Evolutionary conservation across 768 basidiomycete genomes (phyloP).

Genomic region (Boletus coccyginus): DNA sequence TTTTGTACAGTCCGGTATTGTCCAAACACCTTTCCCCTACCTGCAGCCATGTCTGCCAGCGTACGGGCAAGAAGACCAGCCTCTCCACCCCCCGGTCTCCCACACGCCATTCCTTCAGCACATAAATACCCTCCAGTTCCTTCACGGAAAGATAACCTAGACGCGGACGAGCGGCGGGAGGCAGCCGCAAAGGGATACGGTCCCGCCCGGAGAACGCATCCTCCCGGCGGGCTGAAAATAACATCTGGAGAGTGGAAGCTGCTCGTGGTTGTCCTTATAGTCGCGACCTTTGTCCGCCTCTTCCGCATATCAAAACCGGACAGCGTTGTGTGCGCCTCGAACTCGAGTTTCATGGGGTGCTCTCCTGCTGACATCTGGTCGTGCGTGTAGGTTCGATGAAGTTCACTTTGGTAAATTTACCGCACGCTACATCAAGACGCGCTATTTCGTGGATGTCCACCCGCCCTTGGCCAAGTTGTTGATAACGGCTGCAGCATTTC

Average conservation of each 20-base stretch:
- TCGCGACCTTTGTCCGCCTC: slow-evolving; percentile 80
- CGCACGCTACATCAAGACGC: slow-evolving; percentile 86
- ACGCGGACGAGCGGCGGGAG: slow-evolving; percentile 69
- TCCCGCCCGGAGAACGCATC: slow-evolving; percentile 45
- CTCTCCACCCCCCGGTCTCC: slow-evolving; percentile 56
- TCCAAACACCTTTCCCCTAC: slow-evolving; percentile 6
- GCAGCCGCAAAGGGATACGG: slow-evolving; percentile 65
- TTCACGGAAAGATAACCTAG: slow-evolving; percentile 59
- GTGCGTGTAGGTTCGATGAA: slow-evolving; percentile 79
- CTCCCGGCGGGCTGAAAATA: slow-evolving; percentile 62
- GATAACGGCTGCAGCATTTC: slow-evolving; percentile 85
- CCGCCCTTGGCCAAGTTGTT: slow-evolving; percentile 95
- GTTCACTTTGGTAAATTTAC: slow-evolving; percentile 99
- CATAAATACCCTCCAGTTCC: slow-evolving; percentile 59
- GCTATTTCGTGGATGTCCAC: slow-evolving; percentile 94
- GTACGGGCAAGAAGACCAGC: slow-evolving; percentile 69
- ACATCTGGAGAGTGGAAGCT: slow-evolving; percentile 76
- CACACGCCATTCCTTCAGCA: slow-evolving; percentile 31
- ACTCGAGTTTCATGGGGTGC: not conserved
- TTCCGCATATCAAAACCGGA: slow-evolving; percentile 83
- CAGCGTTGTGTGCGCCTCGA: slow-evolving; percentile 81
- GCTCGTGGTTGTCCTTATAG: slow-evolving; percentile 57
- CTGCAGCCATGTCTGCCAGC: slow-evolving; percentile 37
- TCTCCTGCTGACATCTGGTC: not conserved
- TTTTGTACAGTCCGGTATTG: slow-evolving; percentile 24